A percentile compares a stretch with the other conserved stretches of the same genome.
Evolutionary conservation across 768 basidiomycete genomes (phyloP).

Genomic region (Pisolithus tinctorius): DNA sequence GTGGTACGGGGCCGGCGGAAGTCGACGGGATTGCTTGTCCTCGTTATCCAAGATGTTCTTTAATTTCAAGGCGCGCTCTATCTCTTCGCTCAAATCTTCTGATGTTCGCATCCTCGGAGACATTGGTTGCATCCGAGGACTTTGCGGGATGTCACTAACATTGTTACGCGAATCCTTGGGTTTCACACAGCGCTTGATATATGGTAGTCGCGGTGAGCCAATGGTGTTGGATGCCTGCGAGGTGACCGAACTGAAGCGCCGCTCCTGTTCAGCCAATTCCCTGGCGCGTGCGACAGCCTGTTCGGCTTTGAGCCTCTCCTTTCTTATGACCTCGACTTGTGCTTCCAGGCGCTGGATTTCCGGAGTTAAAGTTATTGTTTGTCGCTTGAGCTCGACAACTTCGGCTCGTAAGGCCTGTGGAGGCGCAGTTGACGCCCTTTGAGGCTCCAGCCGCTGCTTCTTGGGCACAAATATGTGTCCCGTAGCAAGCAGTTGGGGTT

Average conservation of each 20-base stretch:
- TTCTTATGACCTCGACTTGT: slow-evolving; percentile 13
- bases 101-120: not conserved
- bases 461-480: slow-evolving; percentile 47
- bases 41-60: slow-evolving; percentile 38
- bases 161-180: not conserved
- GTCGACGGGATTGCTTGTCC: slow-evolving; percentile 27
- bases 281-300: not conserved
- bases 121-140: not conserved
- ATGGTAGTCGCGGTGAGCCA: slow-evolving; percentile 9
- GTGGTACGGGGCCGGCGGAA: slow-evolving; percentile 24
- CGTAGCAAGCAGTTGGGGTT: slow-evolving; percentile 53
- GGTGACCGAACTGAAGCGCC: not conserved
- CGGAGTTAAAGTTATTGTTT: slow-evolving; percentile 19
- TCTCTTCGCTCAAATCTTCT: not conserved
- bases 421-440: slow-evolving; percentile 38
- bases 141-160: not conserved
- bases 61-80: slow-evolving; percentile 18
- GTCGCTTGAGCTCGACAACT: slow-evolving; percentile 30
- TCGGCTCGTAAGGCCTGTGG: slow-evolving; percentile 39
- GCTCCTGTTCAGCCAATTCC: not conserved
- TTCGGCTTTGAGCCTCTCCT: slow-evolving; percentile 7
- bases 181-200: not conserved
- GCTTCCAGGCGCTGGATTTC: slow-evolving; percentile 24
- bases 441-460: slow-evolving; percentile 15
- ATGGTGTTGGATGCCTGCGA: slow-evolving; percentile 3